Evolutionary conservation across 1,284 basidiomycete genomes (phyloP), one percentile per base, ranked within the genome.

Genomic region (Megacollybia platyphylla): DNA sequence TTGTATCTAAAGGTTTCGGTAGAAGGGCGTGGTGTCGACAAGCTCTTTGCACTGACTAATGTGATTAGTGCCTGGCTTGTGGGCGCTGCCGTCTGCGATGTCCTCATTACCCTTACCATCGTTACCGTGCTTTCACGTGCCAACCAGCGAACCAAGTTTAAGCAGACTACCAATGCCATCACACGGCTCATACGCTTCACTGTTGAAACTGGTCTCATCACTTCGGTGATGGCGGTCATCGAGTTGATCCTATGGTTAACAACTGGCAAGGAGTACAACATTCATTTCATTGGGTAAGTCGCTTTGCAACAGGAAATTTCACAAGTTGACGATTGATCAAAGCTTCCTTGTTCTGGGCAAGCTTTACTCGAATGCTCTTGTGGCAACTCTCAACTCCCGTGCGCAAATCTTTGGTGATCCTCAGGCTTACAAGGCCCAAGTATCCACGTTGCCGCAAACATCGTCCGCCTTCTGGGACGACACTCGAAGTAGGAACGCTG

Each of bases 151-250:
- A n/a, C 48, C 5, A 15, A 3, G 13, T 47, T 40, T 26, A 30
- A 34, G 17, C 36, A 34, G 6, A 49, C 48, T 7, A 39, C 41
- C n/a, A 36, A 38, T 18, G 15, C 48, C 17, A 40, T 54, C 11
- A 47, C 45, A 4, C 47, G 40, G 11, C 44, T 54, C 5, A 54
- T 54, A 31, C 45, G 45, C 10, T 47, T 51, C 42, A 51, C 49
- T 18, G 39, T 51, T 11, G 51, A 53, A 43, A 52, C 52, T 9
- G 51, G 51, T 30, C 45, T 44, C 5, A 37, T 50, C 15, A 52
- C 52, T 8, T 46, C 39, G n/a, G 35, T 49, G 9, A 43, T 45
- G 4, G 51, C 51, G 7, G 26, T 50, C 11, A 31, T 46, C 9
- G 48, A 52, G 31, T 11, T 15, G 26, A 41, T 54, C n/a, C 31